Percentiles rank a stretch among this genome's conserved stretches.
These are phyloP conservation scores for Ephemerocybe angulata DNA, from an alignment of 768 basidiomycete species.

Conservation along the genomic window DNA sequence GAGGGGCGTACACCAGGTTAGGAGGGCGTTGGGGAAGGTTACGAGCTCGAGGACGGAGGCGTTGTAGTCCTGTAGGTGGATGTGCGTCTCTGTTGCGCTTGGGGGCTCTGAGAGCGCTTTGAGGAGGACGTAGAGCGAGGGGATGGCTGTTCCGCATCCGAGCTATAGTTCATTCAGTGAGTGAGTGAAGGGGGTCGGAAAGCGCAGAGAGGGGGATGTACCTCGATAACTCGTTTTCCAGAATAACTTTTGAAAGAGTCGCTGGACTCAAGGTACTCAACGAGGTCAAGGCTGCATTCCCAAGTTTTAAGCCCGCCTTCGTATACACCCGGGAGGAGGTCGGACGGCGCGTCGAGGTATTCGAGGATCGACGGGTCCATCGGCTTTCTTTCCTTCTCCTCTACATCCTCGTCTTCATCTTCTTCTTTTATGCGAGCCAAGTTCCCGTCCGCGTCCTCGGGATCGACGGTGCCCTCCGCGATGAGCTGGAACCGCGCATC, in stretches of 20 bases:
- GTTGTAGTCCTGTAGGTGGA: conserved; percentile 95
- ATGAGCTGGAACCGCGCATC: conserved; percentile 96
- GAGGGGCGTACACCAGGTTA: conserved; percentile 72
- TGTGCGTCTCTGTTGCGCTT: conserved; percentile 30
- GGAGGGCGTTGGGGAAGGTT: conserved; percentile 72
- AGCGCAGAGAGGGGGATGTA: conserved; percentile 26
- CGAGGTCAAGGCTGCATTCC: conserved; percentile 92
- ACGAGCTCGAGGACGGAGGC: conserved; percentile 72
- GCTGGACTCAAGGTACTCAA: conserved; percentile 52
- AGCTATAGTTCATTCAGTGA: conserved; percentile 44
- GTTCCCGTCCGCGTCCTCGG: conserved; percentile 16
- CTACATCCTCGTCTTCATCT: conserved; percentile 7
- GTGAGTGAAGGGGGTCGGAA: background rate
- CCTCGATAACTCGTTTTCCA: conserved; percentile 72
- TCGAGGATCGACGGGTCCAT: conserved; percentile 39
- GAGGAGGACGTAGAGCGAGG: conserved; percentile 69
- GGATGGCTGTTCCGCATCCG: conserved; percentile 91
- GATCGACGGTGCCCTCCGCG: conserved; percentile 42
- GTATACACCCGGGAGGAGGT: conserved; percentile 88
- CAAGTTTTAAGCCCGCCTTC: conserved; percentile 98
- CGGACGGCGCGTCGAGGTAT: conserved; percentile 80
- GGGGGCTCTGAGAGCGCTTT: conserved; percentile 44
- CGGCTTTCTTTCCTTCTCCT: conserved; percentile 1
- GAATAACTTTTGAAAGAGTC: conserved; percentile 19
- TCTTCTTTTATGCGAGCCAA: background rate